A percentile compares a stretch with the other conserved stretches of the same genome.
Evolutionary conservation across 768 basidiomycete genomes (phyloP).

Genomic region (Amanita phalloides): DNA sequence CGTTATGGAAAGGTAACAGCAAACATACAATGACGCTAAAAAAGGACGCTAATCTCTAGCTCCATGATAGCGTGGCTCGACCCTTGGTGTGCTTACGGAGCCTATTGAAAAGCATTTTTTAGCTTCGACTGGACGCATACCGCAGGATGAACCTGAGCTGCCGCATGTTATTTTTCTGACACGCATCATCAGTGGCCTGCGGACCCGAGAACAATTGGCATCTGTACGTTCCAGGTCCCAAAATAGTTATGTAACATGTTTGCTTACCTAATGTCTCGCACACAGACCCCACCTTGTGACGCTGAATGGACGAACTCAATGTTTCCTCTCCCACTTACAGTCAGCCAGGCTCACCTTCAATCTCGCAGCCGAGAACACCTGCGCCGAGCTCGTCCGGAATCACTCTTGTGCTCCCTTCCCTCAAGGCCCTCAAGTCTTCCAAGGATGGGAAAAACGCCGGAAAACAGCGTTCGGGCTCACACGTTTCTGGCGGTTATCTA

Average conservation of each 20-base stretch:
- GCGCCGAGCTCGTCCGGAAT: conserved; percentile 35
- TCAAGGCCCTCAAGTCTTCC: conserved; percentile 45
- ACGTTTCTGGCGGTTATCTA: conserved; percentile 11
- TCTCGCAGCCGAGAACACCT: conserved; percentile 17
- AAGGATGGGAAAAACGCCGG: conserved; percentile 32
- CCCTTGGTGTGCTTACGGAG: neutral
- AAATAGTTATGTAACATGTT: neutral
- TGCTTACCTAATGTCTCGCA: conserved; percentile 9
- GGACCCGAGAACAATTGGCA: too few species aligned
- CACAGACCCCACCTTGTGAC: conserved; percentile 9
- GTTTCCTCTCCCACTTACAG: conserved; percentile 17
- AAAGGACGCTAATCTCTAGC: neutral
- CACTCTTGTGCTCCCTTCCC: conserved; percentile 58
- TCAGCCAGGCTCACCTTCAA: conserved; percentile 17
- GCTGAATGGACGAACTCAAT: conserved; percentile 18
- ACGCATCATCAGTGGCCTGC: too few species aligned
- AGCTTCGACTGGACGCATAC: neutral
- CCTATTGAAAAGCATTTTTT: neutral
- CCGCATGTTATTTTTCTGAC: neutral
- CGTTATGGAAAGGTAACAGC: neutral
- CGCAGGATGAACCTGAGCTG: neutral
- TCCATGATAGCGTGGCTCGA: neutral
- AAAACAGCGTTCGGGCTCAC: conserved; percentile 11
- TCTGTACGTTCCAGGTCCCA: neutral
- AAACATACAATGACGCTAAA: neutral